Conservation (phyloP, 768 basidiomycete species). For the Fomitopsis pulvina region DNA sequence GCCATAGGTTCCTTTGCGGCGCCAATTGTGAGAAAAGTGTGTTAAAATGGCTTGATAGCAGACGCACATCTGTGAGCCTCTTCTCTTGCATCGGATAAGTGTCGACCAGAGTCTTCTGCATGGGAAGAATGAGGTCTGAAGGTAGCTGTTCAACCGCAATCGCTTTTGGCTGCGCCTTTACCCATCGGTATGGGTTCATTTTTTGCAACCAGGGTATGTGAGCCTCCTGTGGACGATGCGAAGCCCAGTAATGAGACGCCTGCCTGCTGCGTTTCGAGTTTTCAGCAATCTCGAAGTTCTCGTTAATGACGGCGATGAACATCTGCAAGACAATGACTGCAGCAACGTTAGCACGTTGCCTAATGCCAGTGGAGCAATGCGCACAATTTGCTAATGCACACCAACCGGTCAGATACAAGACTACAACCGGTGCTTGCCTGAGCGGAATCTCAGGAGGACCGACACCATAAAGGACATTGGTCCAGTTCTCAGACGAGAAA, state of each 20-base stretch:
- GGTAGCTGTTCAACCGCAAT: conserved; percentile 68
- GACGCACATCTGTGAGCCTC: conserved; percentile 24
- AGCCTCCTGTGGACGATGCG: conserved; percentile 42
- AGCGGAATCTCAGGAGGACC: conserved; percentile 53
- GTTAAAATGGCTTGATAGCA: neutral
- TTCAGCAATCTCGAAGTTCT: conserved; percentile 91
- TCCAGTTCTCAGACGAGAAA: conserved; percentile 94
- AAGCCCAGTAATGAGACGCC: conserved; percentile 60
- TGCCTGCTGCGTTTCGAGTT: conserved; percentile 83
- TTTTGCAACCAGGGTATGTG: conserved; percentile 59
- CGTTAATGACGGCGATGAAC: conserved; percentile 97
- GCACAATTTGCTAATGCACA: conserved; percentile 87
- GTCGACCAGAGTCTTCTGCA: conserved; percentile 70
- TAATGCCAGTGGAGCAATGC: conserved; percentile 23
- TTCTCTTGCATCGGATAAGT: conserved; percentile 40
- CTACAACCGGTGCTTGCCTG: conserved; percentile 63
- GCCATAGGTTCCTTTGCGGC: neutral
- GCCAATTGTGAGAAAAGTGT: neutral
- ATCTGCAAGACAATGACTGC: conserved; percentile 88
- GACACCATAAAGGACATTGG: conserved; percentile 60
- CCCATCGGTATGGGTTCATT: conserved; percentile 85
- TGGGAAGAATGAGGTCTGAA: conserved; percentile 68
- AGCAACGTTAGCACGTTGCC: conserved; percentile 4
- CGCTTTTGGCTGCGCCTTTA: conserved; percentile 65
- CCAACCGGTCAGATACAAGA: conserved; percentile 77